Conservation (phyloP, 1,284 basidiomycete species). For the Coniferiporia sulphurascens region DNA sequence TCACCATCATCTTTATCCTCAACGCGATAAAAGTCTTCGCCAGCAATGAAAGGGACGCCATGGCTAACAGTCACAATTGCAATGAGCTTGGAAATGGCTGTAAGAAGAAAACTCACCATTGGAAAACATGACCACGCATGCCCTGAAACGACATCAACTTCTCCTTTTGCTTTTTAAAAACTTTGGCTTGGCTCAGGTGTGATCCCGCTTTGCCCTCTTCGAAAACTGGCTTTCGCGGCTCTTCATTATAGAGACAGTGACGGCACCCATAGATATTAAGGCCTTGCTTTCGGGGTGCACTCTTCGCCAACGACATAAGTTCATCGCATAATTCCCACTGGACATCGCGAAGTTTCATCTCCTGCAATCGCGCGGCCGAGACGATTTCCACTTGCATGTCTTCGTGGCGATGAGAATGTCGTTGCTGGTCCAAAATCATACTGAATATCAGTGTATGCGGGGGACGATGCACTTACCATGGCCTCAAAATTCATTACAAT, state of each 20-base stretch:
- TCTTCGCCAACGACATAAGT: constrained; percentile 26
- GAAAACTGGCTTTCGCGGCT: background rate
- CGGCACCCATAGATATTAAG: constrained; percentile 46
- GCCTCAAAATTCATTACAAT: constrained; percentile 46
- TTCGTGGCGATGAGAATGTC: constrained; percentile 60
- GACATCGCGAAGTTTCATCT: constrained; percentile 24
- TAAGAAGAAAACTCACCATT: constrained; percentile 40
- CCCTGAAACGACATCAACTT: constrained; percentile 46
- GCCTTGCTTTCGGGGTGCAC: constrained; percentile 28
- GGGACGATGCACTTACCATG: constrained; percentile 36
- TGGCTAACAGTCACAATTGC: constrained; percentile 25
- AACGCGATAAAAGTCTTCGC: constrained; percentile 32
- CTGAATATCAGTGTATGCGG: background rate
- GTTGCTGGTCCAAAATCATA: constrained; percentile 34
- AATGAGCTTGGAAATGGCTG: constrained; percentile 7
- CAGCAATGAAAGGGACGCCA: constrained; percentile 27
- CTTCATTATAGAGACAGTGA: constrained; percentile 36
- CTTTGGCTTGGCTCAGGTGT: background rate
- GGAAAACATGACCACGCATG: constrained; percentile 52
- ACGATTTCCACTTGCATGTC: constrained; percentile 40
- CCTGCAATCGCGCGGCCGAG: constrained; percentile 22
- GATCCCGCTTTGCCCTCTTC: constrained; percentile 4
- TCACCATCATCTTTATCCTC: background rate
- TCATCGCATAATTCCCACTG: constrained; percentile 29
- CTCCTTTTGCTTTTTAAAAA: constrained; percentile 10